These are phyloP conservation scores for Syzygium syzygioides DNA, from an alignment of 441 rosid genomes.

Conservation along the genomic window DNA sequence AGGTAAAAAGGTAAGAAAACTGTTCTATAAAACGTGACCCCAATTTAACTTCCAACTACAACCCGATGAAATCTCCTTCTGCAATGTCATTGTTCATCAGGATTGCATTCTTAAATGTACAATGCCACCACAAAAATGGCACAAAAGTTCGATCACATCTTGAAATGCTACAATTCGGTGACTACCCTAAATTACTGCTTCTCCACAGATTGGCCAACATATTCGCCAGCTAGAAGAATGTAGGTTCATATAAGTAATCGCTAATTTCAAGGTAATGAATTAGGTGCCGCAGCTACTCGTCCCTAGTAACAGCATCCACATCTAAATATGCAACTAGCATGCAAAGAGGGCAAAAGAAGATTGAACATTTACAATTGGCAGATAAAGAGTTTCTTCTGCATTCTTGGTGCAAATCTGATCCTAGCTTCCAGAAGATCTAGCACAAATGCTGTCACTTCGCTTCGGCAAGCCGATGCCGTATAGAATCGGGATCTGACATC, in stretches of 20 bases:
- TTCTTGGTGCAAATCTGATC: neutral
- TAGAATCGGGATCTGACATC: constrained; percentile 26
- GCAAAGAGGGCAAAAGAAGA: neutral
- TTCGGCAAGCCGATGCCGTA: constrained; percentile 41
- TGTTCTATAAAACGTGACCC: neutral
- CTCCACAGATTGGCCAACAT: neutral
- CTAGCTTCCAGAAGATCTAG: neutral
- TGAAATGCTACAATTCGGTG: neutral
- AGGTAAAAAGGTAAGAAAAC: neutral
- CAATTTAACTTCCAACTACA: neutral
- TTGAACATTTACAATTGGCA: constrained; percentile 15
- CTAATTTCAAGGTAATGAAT: neutral
- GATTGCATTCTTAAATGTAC: neutral
- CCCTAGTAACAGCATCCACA: neutral
- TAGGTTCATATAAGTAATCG: neutral
- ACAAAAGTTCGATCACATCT: neutral
- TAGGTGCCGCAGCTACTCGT: neutral
- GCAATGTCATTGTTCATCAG: neutral
- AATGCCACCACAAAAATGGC: neutral
- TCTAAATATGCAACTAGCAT: neutral
- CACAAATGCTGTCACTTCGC: constrained; percentile 24
- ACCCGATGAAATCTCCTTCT: neutral
- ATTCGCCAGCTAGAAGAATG: neutral
- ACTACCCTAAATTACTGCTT: neutral
- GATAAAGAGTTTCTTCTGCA: neutral